Evolutionary conservation across 176 grass and related monocot species (phyloP), one percentile per base, ranked within the genome.

Genomic region (Saccharum officinarum): DNA sequence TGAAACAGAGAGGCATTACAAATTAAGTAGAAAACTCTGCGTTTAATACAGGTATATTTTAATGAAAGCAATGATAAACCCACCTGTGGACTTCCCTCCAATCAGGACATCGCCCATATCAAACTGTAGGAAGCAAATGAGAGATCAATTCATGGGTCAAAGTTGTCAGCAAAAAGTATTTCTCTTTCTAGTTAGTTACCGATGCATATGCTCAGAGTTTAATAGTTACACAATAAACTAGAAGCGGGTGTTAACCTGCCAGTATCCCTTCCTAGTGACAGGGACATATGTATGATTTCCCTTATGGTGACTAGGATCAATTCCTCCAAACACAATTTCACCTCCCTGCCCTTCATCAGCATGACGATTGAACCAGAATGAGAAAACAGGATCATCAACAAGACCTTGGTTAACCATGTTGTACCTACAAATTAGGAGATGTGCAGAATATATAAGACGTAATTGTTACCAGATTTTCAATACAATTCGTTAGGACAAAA

Each of bases 241-340:
- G 79, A 80, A 60, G 67, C 36, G 52, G 64, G 74, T 38, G 63
- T 8, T 22, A 23, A 97, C 92, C 94, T 97, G 87, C 92, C 94
- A 97, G 71, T 94, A 97, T 82, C 92, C 87, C 83, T 94, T 94
- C 71, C 74, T 92, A 84, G 92, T 94, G 42, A 97, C 81, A 55
- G 85, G 85, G 75, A 92, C 90, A 83, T 90, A 95, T 30, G 92
- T 95, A 78, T 95, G 90, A 68, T 71, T 79, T 83, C 92, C 92
- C 13, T 86, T 93, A 72, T 92, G 86, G 84, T 97, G 94, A 23
- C 85, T 80, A 34, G 87, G 92, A 84, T 97, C 94, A 30, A 92
- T 79, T 36, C 94, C 94, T 88, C 94, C 94, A 74, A 97, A 97
- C 20, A 97, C 94, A 81, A 97, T 84, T 90, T 97, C 94, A 30